Evolutionary conservation across 371 early-diverging fungal genomes (phyloP).

Genomic region (Mortierella sp.): DNA sequence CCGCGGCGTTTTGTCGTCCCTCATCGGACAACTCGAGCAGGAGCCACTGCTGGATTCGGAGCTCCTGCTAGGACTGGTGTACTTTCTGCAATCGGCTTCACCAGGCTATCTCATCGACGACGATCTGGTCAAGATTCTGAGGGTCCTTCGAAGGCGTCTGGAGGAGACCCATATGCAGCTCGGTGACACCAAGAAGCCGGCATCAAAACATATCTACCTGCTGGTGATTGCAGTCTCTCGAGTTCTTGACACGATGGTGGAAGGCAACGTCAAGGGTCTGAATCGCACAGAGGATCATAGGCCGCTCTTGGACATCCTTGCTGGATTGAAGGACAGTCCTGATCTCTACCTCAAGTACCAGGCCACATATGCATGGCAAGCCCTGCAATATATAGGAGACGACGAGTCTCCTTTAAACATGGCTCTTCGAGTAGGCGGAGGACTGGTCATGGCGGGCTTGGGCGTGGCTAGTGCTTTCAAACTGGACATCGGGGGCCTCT

Average conservation of each 20-base stretch:
- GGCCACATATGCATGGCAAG: constrained; percentile 21
- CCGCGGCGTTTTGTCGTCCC: constrained; percentile 2
- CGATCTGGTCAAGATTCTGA: constrained; percentile 21
- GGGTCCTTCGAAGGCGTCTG: background rate
- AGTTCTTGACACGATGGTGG: constrained; percentile 18
- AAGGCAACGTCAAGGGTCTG: constrained; percentile 10
- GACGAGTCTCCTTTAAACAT: constrained; percentile 11
- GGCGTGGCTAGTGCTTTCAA: constrained; percentile 17
- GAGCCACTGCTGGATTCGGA: background rate
- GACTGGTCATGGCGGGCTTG: background rate
- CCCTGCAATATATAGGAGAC: constrained; percentile 17
- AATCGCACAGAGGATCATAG: constrained; percentile 3
- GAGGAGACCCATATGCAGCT: background rate
- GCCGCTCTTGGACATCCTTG: background rate
- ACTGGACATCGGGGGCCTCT: constrained; percentile 3
- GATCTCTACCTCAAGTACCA: constrained; percentile 15
- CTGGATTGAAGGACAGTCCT: constrained; percentile 5
- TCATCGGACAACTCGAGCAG: constrained; percentile 8
- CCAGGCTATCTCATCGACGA: constrained; percentile 2
- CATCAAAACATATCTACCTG: background rate
- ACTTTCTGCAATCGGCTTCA: constrained; percentile 5
- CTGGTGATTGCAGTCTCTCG: constrained; percentile 16
- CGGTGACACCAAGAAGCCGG: constrained; percentile 3
- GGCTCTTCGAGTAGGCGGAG: background rate
- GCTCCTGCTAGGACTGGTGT: constrained; percentile 12